Percentiles rank a stretch among this genome's conserved stretches.
These are phyloP conservation scores for Erysimum cheiranthoides DNA, from an alignment of 345 rosid species.

Conservation along the genomic window DNA sequence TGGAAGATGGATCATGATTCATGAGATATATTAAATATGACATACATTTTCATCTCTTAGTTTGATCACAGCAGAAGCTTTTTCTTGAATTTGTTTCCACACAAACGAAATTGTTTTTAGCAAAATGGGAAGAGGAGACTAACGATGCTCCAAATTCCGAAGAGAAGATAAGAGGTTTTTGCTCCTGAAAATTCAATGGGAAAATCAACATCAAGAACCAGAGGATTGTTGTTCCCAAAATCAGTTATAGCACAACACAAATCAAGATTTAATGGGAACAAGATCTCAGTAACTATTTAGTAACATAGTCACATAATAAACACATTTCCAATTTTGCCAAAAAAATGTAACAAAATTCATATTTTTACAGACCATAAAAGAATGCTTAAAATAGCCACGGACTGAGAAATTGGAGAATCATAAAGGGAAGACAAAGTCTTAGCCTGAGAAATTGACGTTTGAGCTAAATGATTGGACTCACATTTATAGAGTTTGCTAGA, in stretches of 20 bases:
- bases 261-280: too few species aligned
- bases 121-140: conserved; percentile 9
- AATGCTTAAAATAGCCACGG: too few species aligned
- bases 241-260: neutral
- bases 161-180: neutral
- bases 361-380: too few species aligned
- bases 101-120: neutral
- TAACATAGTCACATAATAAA: too few species aligned
- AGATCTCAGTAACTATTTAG: too few species aligned
- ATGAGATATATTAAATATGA: neutral
- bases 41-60: conserved; percentile 40
- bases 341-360: too few species aligned
- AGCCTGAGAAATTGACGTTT: too few species aligned
- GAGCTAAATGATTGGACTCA: too few species aligned
- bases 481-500: too few species aligned
- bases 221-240: neutral
- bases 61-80: neutral
- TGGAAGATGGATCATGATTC: neutral
- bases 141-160: neutral
- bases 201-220: neutral
- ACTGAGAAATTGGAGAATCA: too few species aligned
- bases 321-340: too few species aligned
- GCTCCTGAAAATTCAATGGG: conserved; percentile 1
- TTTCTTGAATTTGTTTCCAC: neutral
- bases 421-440: too few species aligned